phyloP scores from a whole-genome alignment of 2,329 filamentous ascomycete species.

The Claviceps citrina region DNA sequence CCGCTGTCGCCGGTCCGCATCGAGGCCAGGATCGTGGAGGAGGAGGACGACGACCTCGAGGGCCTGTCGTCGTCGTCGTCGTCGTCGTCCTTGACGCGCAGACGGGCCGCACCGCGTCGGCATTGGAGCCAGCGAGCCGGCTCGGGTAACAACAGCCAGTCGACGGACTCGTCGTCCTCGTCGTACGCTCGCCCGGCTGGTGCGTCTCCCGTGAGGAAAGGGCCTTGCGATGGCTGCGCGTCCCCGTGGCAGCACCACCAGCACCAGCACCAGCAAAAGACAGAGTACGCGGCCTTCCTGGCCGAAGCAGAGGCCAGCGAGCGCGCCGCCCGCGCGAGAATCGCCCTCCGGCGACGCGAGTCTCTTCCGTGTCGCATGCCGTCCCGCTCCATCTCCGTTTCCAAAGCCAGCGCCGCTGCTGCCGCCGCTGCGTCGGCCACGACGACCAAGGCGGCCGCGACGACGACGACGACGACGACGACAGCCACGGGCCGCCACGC shows the following conservation, averaged over 20 bases:
- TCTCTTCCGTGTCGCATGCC: background rate
- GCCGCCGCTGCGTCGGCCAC: background rate
- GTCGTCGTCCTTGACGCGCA: background rate
- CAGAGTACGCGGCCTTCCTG: conserved; percentile 14
- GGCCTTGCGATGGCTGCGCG: background rate
- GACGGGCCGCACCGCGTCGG: no score
- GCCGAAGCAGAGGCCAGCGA: conserved; percentile 9
- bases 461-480: background rate
- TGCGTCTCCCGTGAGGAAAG: background rate
- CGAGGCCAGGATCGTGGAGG: conserved; percentile 8
- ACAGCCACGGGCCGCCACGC: background rate
- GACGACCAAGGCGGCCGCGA: background rate
- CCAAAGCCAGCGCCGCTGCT: background rate
- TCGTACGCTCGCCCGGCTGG: background rate
- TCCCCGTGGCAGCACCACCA: background rate
- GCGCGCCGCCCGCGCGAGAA: conserved; percentile 3
- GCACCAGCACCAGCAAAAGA: background rate
- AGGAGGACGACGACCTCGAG: background rate
- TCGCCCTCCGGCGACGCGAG: background rate
- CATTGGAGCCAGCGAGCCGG: no score
- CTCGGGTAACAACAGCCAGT: no score
- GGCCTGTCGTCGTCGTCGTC: background rate
- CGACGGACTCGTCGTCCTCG: no score
- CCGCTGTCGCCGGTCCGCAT: conserved; percentile 8
- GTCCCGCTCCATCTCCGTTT: background rate